Percentiles rank a stretch among this genome's conserved stretches.
phyloP scores from a whole-genome alignment of 2,329 filamentous ascomycete genomes.

The Phialophora verrucosa region DNA sequence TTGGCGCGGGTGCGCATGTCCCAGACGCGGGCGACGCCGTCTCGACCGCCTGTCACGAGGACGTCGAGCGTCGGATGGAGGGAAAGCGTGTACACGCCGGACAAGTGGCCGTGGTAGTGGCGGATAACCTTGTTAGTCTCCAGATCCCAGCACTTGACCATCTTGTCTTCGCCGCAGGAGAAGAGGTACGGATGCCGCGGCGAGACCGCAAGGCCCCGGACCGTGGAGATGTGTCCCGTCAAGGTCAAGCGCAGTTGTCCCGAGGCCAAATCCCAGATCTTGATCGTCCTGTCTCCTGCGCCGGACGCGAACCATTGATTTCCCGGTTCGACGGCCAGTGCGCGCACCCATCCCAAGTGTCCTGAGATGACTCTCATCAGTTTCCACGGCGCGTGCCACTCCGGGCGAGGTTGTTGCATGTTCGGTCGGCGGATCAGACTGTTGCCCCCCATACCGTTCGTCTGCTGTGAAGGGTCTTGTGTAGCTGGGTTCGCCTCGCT shows the following conservation, averaged over 20 bases:
- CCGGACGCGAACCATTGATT: constrained; percentile 98
- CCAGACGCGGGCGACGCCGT: constrained; percentile 95
- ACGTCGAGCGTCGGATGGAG: constrained; percentile 96
- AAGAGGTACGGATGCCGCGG: constrained; percentile 95
- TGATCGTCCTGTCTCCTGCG: constrained; percentile 94
- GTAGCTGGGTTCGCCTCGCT: constrained; percentile 42
- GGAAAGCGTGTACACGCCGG: constrained; percentile 89
- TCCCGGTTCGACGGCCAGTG: constrained; percentile 87
- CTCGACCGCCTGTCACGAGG: constrained; percentile 89
- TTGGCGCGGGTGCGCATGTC: constrained; percentile 98
- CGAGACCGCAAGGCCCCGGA: constrained; percentile 88
- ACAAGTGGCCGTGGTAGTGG: constrained; percentile 96
- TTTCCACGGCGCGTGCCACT: constrained; percentile 99
- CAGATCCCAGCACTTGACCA: constrained; percentile 99
- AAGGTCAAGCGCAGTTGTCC: constrained; percentile 83
- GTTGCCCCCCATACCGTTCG: constrained; percentile 45
- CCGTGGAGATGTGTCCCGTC: constrained; percentile 92
- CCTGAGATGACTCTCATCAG: constrained; percentile 96
- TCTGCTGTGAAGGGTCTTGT: constrained; percentile 47
- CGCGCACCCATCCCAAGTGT: constrained; percentile 92
- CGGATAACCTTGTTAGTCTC: constrained; percentile 99
- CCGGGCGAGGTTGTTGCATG: constrained; percentile 74
- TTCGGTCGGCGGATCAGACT: constrained; percentile 65
- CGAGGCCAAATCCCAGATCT: constrained; percentile 95
- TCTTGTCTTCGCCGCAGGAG: constrained; percentile 97